Conservation (phyloP, 495 filamentous ascomycete genomes). For the Recurvomyces mirabilis region DNA sequence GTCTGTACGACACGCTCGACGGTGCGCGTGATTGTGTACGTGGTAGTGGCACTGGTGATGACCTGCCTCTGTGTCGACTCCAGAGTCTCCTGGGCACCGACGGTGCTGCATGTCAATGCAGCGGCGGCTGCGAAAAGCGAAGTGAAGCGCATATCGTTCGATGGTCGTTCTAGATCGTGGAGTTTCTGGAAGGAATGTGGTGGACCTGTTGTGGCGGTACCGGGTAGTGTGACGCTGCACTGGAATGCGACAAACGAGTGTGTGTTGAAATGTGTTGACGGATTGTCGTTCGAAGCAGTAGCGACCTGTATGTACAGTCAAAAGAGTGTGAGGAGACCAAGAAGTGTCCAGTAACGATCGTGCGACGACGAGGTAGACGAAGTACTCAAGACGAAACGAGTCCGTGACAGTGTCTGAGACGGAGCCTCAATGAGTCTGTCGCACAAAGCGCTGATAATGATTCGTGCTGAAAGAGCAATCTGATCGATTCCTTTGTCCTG, state of each 20-base stretch:
- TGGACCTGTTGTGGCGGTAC: neutral
- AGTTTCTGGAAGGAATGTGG: neutral
- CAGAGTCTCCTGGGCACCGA: neutral
- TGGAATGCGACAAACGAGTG: conserved; percentile 3
- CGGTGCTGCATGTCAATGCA: neutral
- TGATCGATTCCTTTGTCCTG: too few species aligned
- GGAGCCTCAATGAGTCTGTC: too few species aligned
- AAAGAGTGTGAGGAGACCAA: too few species aligned
- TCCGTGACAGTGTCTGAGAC: too few species aligned
- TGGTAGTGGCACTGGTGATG: conserved; percentile 4
- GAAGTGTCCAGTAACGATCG: too few species aligned
- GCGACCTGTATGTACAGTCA: too few species aligned
- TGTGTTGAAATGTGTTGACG: conserved; percentile 6
- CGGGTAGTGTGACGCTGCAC: neutral
- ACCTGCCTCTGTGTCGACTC: neutral
- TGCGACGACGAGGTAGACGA: too few species aligned
- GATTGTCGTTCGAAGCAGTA: too few species aligned
- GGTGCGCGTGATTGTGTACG: conserved; percentile 5
- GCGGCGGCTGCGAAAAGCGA: neutral
- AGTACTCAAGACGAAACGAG: too few species aligned
- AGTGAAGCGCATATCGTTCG: conserved; percentile 5
- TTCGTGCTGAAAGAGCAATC: too few species aligned
- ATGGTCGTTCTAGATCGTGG: neutral
- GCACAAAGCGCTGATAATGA: too few species aligned
- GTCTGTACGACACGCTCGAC: conserved; percentile 11